Evolutionary conservation across 192 early-diverging fungal species (phyloP).

Genomic region (Lunasporangiospora selenospora): DNA sequence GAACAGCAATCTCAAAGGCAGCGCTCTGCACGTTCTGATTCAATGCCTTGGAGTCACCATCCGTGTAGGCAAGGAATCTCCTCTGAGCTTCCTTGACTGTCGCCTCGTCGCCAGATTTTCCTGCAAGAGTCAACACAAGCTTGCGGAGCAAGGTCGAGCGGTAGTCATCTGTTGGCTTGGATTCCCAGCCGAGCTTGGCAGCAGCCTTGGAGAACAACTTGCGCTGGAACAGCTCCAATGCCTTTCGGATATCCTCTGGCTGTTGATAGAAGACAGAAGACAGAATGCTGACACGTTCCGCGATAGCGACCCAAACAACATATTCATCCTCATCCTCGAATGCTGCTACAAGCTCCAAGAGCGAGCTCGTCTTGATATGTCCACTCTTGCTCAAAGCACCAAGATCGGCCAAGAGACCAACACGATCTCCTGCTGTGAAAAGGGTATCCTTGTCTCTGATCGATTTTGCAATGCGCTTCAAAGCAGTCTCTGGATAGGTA

Average conservation of each 20-base stretch:
- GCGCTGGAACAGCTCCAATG: constrained; percentile 71
- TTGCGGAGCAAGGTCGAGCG: constrained; percentile 77
- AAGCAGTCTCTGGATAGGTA: constrained; percentile 64
- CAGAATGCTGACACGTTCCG: constrained; percentile 62
- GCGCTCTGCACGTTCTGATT: constrained; percentile 76
- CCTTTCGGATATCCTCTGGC: constrained; percentile 62
- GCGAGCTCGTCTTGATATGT: constrained; percentile 71
- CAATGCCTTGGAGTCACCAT: constrained; percentile 70
- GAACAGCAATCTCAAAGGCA: constrained; percentile 77
- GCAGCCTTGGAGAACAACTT: constrained; percentile 79
- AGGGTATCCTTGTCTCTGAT: constrained; percentile 64
- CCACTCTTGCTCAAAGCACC: constrained; percentile 83
- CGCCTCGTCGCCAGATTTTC: constrained; percentile 65
- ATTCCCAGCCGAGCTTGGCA: constrained; percentile 80
- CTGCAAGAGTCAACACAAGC: constrained; percentile 77
- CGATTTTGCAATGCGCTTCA: constrained; percentile 59
- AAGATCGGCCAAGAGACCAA: constrained; percentile 86
- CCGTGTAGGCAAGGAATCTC: constrained; percentile 72
- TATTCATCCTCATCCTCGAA: constrained; percentile 83
- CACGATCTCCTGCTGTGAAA: constrained; percentile 70
- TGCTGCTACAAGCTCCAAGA: constrained; percentile 77
- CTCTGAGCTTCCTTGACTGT: constrained; percentile 70
- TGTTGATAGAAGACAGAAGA: constrained; percentile 72
- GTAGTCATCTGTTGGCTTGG: constrained; percentile 72
- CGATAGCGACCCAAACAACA: constrained; percentile 78